phyloP scores from a whole-genome alignment of 176 grass and related monocot genomes.

The Cenchrus americanus region DNA sequence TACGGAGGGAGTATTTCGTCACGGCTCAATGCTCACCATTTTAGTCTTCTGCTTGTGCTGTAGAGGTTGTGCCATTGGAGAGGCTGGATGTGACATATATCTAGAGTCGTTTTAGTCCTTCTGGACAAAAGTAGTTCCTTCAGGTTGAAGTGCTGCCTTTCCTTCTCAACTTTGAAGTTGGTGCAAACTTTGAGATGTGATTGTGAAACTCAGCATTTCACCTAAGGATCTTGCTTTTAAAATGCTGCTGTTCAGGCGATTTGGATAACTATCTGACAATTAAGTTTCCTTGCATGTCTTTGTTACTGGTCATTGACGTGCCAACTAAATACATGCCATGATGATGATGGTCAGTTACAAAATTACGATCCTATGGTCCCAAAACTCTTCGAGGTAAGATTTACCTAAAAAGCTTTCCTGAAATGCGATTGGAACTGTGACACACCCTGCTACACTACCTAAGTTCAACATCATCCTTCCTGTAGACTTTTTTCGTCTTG shows the following conservation, averaged over 20 bases:
- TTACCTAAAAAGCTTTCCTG: no score
- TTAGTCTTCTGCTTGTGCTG: background rate
- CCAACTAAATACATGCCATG: background rate
- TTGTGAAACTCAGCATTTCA: background rate
- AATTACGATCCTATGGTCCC: conserved; percentile 1
- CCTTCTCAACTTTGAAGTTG: conserved; percentile 21
- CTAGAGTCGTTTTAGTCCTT: conserved; percentile 4
- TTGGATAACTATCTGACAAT: conserved; percentile 6
- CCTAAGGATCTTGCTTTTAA: conserved; percentile 18
- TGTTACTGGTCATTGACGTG: background rate
- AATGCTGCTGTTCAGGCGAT: background rate
- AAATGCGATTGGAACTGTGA: no score
- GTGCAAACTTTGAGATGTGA: conserved; percentile 19
- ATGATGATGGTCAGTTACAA: background rate
- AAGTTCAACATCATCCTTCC: background rate
- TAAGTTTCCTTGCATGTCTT: background rate
- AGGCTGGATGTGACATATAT: background rate
- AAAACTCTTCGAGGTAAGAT: background rate
- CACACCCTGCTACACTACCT: background rate
- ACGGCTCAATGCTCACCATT: background rate
- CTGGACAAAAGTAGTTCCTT: conserved; percentile 36
- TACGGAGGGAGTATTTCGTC: no score
- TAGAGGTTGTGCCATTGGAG: conserved; percentile 4
- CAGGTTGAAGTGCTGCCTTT: conserved; percentile 34
- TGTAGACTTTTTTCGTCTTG: background rate